Base-by-base conservation (phyloP, 805 yeast species). In the Maudiozyma bulderi region DNA sequence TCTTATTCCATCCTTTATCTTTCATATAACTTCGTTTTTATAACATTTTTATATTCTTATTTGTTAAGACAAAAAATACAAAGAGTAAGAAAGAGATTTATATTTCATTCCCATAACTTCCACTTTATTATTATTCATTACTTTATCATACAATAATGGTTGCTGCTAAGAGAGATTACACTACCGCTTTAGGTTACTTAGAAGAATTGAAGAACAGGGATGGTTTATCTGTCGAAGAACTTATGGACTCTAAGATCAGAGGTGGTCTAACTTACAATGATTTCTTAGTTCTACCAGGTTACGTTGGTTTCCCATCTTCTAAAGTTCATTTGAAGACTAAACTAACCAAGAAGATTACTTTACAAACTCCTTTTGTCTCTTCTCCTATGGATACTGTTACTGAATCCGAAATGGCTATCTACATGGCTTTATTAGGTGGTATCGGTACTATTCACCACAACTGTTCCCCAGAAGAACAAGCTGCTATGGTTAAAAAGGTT, bases 331-430 rank as follows among this genome's bases (percentile, higher is more conserved):
- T 91, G 67, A 96, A 90, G 59, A 78, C 96, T 55, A 85, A 79
- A 70, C 76, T 93, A 70, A 91, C 99, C 65, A 90, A 85, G 75
- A 85, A 84, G 65, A 93, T 93, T 75, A 71, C 93, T 49, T 76
- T 93, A 71, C 89, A 85, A 75, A 75, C 96, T 44, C 99, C 99
- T 50, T 88, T 93, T 58, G 91, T 93, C 52, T 91, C 98, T 20
- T 88, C 98, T 62, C 99, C 99, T 60, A 93, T 93, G 99, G 99
- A 93, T 73, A 93, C 99, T 45, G 99, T 93, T 57, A 93, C 99
- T 50, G 99, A 93, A 77, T 73, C 89, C 54, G 86, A 83, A 52
- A 93, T 93, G 99, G 99, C 99, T 57, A 91, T 93, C 61, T 82
- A 89, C 73, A 90, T 93, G 97, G 97, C 99, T 58, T 80, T 93